Evolutionary conservation across 2,329 filamentous ascomycete species (phyloP), one percentile per base, ranked within the genome.

Genomic region (Aspergillus eucalypticola): DNA sequence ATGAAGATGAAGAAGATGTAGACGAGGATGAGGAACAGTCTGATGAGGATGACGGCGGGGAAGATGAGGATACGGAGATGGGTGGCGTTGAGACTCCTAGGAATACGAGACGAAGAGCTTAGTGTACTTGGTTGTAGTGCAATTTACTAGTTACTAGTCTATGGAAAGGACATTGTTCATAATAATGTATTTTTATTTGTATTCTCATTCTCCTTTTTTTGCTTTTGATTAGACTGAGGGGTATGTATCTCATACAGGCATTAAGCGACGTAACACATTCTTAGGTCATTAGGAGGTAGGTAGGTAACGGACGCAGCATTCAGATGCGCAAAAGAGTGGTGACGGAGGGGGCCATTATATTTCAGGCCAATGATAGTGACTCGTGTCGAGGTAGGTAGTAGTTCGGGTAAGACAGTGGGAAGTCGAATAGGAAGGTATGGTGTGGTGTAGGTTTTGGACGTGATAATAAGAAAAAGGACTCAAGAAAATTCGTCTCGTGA

Each of bases 1-100:
- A 67, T n/a, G 69, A 73, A 27, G 68, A 65, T 1, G 66, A 66
- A 2, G 71, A 67, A 5, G 27, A 27, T 15, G 65, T 62, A 3
- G 66, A 62, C 5, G 67, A 59, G 8, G 53, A 60, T 8, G 60
- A 65, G 8, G 54, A 44, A 23, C 50, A 60, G 15, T 21, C 46
- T n/a, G 39, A 55, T n/a, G 27, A 48, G 35, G 27, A 56, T 49
- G 25, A 27, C 25, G 25, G 25, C 10, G 35, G 17, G n/a, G 44
- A 41, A 42, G 42, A 51, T 44, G 54, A 56, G 46, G 46, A 50
- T 50, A 29, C 46, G 4, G 25, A 27, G 13, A 50, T 50, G 46
- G 25, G 27, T 29, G 46, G 46, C 1, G 46, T 27, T 27, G 46
- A 17, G 15, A 29, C 46, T 4, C 2, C 8, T 1, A 32, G 49